Evolutionary conservation across 805 yeast species (phyloP).

Genomic region (Candida sakaeoensis): DNA sequence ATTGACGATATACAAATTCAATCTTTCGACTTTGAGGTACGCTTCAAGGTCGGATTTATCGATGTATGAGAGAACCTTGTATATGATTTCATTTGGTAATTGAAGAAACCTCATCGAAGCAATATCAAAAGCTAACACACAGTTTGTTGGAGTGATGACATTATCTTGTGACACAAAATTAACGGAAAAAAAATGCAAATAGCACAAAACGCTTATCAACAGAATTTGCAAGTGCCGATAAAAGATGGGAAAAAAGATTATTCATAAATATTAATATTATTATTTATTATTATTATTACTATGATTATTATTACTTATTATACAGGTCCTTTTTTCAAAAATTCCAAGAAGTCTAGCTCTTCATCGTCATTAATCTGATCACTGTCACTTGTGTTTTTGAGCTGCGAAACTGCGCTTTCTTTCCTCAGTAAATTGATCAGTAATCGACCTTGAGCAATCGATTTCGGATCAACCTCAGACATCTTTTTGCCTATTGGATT

Average conservation of each 20-base stretch:
- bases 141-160: background rate
- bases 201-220: background rate
- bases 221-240: too few species aligned
- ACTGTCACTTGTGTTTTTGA: background rate
- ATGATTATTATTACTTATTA: too few species aligned
- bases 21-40: background rate
- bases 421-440: background rate
- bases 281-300: too few species aligned
- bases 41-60: background rate
- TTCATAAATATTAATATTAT: too few species aligned
- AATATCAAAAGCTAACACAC: background rate
- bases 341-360: slow-evolving; percentile 46
- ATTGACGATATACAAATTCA: background rate
- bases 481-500: background rate
- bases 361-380: slow-evolving; percentile 17
- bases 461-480: slow-evolving; percentile 4
- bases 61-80: background rate
- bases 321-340: slow-evolving; percentile 35
- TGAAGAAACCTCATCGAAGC: background rate
- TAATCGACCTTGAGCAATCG: background rate
- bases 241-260: too few species aligned
- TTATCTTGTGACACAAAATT: slow-evolving; percentile 2
- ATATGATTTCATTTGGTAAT: slow-evolving; percentile 4
- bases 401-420: background rate
- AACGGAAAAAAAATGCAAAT: too few species aligned